Evolutionary conservation across 179 eudicot genomes (phyloP), one percentile per base, ranked within the genome.

Genomic region (Vitellaria paradoxa): DNA sequence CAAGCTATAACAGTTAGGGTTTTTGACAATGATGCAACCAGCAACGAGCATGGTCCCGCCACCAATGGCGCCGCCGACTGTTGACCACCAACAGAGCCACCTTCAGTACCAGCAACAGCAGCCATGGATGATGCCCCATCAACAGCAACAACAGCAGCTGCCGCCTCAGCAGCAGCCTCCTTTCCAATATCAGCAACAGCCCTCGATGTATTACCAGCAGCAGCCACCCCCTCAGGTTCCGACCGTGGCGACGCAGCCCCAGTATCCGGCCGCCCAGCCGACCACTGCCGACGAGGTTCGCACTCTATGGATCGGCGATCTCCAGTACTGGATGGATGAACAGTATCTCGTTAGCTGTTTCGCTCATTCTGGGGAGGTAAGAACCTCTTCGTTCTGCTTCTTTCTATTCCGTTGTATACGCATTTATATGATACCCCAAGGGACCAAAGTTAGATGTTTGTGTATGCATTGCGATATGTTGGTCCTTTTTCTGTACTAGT

Each of bases 251-350:
- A 78, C 78, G 45, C 80, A 73, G 42, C 71, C 63, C 56, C 81
- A 84, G 81, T 79, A 76, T 60, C 17, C 63, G 67, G 78, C 84
- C 5, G 21, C 78, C 6, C 88, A 80, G 71, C 84, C 89, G 40
- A 64, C 80, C 17, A 84, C 75, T 24, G 85, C 90, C 6, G 96
- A 91, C 5, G 98, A 88, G 65, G 83, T 91, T 47, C 86, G 93
- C 3, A 87, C 94, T 21, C 86, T 94, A 7, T 94, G 98, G 98
- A 94, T 94, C 80, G 98, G 98, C 8, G 98, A 93, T 89, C 89
- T 94, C 65, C 98, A 91, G 89, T 84, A 81, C 47, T 91, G 96
- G 93, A 92, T 94, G 98, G 98, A 94, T 24, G 98, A 94, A 80
- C 80, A 77, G 61, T 94, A 92, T 74, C 73, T 94, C 24, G 63